Conservation (phyloP, 441 rosid species). For the Pelargonium citronellum region DNA sequence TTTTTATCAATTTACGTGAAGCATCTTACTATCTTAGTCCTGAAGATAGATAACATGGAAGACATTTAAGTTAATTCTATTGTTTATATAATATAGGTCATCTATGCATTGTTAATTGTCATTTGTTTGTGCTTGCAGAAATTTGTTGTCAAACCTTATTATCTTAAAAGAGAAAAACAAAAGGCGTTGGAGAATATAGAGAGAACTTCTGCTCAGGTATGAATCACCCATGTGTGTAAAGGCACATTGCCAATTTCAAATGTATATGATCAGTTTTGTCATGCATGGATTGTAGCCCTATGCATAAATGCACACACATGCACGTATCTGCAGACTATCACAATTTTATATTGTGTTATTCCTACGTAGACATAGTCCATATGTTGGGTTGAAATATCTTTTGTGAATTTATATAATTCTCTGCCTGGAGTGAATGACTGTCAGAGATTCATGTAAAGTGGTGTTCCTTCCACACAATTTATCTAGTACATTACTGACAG, state of each 20-base stretch:
- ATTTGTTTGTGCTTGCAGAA: conserved; percentile 41
- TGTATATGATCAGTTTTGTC: conserved; percentile 3
- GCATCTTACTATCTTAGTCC: not conserved
- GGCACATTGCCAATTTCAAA: not conserved
- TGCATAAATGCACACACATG: not conserved
- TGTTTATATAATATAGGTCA: not conserved
- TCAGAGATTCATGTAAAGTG: not conserved
- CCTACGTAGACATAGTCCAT: not conserved
- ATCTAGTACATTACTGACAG: conserved; percentile 1
- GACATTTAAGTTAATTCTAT: not conserved
- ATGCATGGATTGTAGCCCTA: conserved; percentile 9
- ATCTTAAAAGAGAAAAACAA: conserved; percentile 56
- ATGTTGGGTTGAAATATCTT: not conserved
- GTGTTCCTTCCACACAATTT: not conserved
- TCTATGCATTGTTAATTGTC: not conserved
- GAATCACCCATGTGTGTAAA: conserved; percentile 13
- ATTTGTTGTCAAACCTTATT: conserved; percentile 70
- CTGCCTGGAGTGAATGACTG: not conserved
- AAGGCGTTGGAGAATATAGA: conserved; percentile 67
- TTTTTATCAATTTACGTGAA: not conserved
- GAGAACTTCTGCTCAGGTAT: conserved; percentile 73
- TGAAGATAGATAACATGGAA: conserved; percentile 3
- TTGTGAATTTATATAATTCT: not conserved
- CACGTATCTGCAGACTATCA: not conserved
- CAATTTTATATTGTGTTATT: not conserved